Base-by-base conservation (phyloP, 2,329 filamentous ascomycete genomes). In the Scedosporium apiospermum region DNA sequence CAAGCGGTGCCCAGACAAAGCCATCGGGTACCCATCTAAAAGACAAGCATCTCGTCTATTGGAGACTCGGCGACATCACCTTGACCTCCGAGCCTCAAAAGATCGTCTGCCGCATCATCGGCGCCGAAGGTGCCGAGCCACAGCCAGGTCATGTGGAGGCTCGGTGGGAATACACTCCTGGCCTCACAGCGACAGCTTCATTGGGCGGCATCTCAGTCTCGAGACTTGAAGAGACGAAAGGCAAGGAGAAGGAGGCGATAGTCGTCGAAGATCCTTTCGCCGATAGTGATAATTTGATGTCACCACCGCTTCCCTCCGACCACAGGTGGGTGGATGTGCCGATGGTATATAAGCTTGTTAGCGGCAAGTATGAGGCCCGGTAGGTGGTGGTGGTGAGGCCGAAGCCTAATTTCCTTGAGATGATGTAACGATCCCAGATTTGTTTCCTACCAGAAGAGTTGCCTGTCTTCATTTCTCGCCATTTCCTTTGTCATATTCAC, bases 71-170 rank as follows among this genome's bases (percentile, higher is more conserved):
- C 57, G 88, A 96, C 65, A 78, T 98, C 16, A 88, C 85, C 0
- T 79, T 89, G 51, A 82, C 82, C 16, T 76, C 83, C 7, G 86
- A 86, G 59, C 82, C 85, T 66, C 82, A 88, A 69, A 93, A 91
- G 75, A 85, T 97, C 63, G 87, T 96, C 6, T 95, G 91, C 64
- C 85, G 92, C 3, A 89, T 99, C 68, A 78, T 82, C 9, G 81
- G 88, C 26, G 90, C 90, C 0, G 88, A 93, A 41, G 85, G 84
- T 26, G 80, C 85, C 60, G 85, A 85, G 68, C 87, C 90, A 0
- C 86, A 85, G 65, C 84, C 89, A 4, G 91, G 92, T 0, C 86
- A 85, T 62, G 82, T 96, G 7, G 93, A 99, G 72, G 90, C 90
- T 0, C 81, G 88, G 63, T 97, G 93, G 86, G 92, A 96, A 71